Percentiles rank a stretch among this genome's conserved stretches.
phyloP scores from a whole-genome alignment of 2,329 filamentous ascomycete genomes.

The Diaporthe eres region DNA sequence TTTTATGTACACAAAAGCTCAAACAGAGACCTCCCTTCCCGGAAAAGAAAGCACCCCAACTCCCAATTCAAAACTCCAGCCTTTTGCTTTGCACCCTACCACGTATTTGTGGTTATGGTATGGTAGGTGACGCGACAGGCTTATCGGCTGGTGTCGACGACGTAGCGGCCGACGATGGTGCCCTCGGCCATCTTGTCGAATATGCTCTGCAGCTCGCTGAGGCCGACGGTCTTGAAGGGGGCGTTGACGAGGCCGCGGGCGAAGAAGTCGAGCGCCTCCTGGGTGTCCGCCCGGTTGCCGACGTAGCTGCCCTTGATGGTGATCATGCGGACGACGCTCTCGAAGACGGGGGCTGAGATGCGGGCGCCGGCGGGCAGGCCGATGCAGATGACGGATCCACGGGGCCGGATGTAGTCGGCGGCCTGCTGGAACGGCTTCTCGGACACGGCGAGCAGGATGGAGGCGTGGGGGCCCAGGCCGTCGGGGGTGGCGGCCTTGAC shows the following conservation, averaged over 20 bases:
- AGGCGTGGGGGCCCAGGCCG: slow-evolving; percentile 88
- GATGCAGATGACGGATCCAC: slow-evolving; percentile 88
- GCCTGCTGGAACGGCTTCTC: slow-evolving; percentile 98
- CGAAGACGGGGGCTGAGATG: slow-evolving; percentile 88
- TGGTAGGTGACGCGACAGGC: background rate
- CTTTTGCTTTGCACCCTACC: background rate
- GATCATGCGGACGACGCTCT: slow-evolving; percentile 91
- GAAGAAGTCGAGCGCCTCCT: slow-evolving; percentile 94
- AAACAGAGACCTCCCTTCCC: background rate
- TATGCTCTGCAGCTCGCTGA: slow-evolving; percentile 85
- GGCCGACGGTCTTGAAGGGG: slow-evolving; percentile 87
- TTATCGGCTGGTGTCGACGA: slow-evolving; percentile 80
- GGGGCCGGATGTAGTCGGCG: slow-evolving; percentile 85
- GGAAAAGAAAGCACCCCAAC: background rate
- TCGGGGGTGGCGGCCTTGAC: slow-evolving; percentile 86
- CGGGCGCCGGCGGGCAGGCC: slow-evolving; percentile 86
- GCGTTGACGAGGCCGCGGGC: slow-evolving; percentile 85
- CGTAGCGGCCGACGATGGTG: slow-evolving; percentile 83
- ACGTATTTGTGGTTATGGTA: background rate
- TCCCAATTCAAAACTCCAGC: slow-evolving; percentile 17
- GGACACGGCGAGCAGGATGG: slow-evolving; percentile 85
- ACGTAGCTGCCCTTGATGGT: slow-evolving; percentile 94
- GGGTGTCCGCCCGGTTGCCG: slow-evolving; percentile 88
- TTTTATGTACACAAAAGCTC: slow-evolving; percentile 26
- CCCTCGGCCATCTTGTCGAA: slow-evolving; percentile 81